A percentile compares a stretch with the other conserved stretches of the same genome.
Conservation (phyloP, 2,329 filamentous ascomycete genomes). For the Colletotrichum sp. region DNA sequence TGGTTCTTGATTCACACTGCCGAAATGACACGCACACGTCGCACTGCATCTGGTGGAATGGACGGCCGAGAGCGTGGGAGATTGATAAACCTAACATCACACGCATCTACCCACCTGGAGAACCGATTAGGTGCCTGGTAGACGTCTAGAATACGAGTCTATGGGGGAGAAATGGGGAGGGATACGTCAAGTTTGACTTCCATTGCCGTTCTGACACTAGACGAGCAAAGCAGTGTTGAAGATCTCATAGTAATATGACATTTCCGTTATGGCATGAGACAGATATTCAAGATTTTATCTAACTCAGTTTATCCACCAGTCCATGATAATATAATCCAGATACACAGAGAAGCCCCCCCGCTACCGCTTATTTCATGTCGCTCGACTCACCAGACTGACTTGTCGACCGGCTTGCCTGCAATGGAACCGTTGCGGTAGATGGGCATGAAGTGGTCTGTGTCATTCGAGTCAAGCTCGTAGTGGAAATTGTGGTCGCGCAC, state of each 20-base stretch:
- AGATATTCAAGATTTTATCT: no score
- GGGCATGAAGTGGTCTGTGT: background rate
- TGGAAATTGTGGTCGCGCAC: background rate
- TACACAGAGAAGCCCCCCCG: no score
- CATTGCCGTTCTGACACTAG: no score
- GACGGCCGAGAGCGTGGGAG: background rate
- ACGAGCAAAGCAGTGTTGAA: no score
- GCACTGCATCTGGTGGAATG: background rate
- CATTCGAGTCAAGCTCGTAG: background rate
- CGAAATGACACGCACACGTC: background rate
- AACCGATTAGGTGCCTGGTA: background rate
- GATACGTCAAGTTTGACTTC: no score
- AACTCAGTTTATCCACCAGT: no score
- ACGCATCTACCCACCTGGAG: background rate
- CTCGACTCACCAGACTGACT: background rate
- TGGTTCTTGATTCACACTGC: background rate
- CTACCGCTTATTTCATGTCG: no score
- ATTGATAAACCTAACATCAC: background rate
- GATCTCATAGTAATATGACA: no score
- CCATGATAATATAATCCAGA: no score
- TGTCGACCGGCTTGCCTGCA: background rate
- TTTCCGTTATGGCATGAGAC: no score
- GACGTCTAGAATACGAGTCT: background rate
- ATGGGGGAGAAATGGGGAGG: no score
- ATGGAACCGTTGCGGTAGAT: background rate